Base-by-base conservation (phyloP, 805 yeast genomes). In the Monosporozyma yasuniensis region DNA sequence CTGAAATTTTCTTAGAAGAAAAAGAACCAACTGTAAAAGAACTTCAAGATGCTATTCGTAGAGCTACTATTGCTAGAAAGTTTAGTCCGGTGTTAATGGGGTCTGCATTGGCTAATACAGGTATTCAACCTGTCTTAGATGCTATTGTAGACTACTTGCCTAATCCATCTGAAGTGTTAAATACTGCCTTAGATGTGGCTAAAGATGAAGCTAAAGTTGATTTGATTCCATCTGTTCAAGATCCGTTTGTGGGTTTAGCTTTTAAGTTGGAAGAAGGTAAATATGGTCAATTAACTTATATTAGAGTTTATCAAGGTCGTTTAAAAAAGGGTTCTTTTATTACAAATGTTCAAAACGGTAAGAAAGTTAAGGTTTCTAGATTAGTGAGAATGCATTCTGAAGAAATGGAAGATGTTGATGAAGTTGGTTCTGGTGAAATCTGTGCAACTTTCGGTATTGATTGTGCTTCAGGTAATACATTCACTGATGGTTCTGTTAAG, bases 11-110 rank as follows among this genome's bases (percentile, higher is more conserved):
- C 68, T 73, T 93, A 62, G 96, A 89, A 56, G 99, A 95, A 66
- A 77, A 80, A 60, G 93, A 81, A 59, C 98, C 99, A 51, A 75
- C 89, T 30, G 75, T 77, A 27, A 84, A 83, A 52, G 96, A 93
- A 71, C 84, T 93, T 56, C 82, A 84, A 65, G 80, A 67, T 47
- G 98, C 96, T 42, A 93, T 93, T 59, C 84, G 99, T 69, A 81
- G 96, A 62, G 79, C 97, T 47, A 93, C 99, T 18, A 91, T 91
- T 70, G 95, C 90, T 30, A 82, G 97, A 72, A 86, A 79, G 66
- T 93, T 93, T 75, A 88, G 98, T 12, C 99, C 99, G n/a, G 98
- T 93, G n/a, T 75, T 91, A 56, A 93, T 93, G 97, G 99, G 99
- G 21, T 88, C 97, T 46, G 99, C 99, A 18, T 76, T 93, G 56